Conservation (phyloP, 768 basidiomycete species). For the Termitomyces bulborhizus region DNA sequence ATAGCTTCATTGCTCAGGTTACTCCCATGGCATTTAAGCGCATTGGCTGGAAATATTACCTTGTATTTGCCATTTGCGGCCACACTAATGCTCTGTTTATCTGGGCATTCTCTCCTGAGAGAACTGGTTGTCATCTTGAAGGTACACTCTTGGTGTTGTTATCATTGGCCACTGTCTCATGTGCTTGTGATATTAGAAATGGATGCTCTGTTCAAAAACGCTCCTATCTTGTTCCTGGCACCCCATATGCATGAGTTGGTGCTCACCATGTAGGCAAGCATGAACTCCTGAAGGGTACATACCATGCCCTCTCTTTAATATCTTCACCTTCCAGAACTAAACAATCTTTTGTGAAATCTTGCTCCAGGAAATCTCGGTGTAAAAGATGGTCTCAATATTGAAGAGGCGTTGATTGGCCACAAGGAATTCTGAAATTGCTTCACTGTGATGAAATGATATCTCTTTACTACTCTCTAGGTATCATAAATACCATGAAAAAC, state of each 20-base stretch:
- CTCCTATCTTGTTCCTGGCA: constrained; percentile 33
- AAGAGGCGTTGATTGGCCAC: constrained; percentile 1
- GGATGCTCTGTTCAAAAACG: constrained; percentile 33
- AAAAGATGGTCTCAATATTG: neutral
- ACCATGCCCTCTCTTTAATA: neutral
- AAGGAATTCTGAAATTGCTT: neutral
- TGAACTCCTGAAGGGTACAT: constrained; percentile 31
- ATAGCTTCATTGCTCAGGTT: constrained; percentile 35
- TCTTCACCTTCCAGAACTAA: neutral
- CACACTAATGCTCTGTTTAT: constrained; percentile 39
- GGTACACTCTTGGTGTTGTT: constrained; percentile 15
- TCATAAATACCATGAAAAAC: too few species aligned
- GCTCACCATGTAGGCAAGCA: constrained; percentile 29
- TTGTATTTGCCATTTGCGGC: constrained; percentile 40
- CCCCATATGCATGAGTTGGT: constrained; percentile 27
- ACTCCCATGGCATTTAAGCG: constrained; percentile 32
- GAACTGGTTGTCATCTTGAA: constrained; percentile 36
- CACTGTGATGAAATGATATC: too few species aligned
- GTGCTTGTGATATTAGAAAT: constrained; percentile 24
- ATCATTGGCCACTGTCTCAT: neutral
- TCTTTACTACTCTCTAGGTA: too few species aligned
- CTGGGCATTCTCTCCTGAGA: constrained; percentile 41
- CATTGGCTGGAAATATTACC: constrained; percentile 37
- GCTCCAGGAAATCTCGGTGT: constrained; percentile 18
- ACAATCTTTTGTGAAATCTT: constrained; percentile 12